These are phyloP conservation scores for Nectriaceae sp. DNA, from an alignment of 2,329 filamentous ascomycete genomes.

Conservation along the genomic window DNA sequence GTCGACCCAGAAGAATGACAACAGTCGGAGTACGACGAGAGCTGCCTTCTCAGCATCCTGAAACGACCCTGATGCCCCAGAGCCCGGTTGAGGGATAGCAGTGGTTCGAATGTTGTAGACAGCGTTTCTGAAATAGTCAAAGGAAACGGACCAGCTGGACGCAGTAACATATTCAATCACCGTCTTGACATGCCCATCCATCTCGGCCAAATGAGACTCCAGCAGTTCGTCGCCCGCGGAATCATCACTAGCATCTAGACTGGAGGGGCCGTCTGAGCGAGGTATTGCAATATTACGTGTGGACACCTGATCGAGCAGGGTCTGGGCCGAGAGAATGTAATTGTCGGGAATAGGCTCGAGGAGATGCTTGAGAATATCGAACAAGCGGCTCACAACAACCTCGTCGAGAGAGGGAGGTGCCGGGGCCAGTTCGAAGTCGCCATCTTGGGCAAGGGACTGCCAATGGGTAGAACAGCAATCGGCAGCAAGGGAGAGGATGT, in stretches of 20 bases:
- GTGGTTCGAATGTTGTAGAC: slow-evolving; percentile 53
- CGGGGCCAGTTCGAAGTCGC: slow-evolving; percentile 17
- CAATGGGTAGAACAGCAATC: slow-evolving; percentile 67
- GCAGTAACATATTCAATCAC: slow-evolving; percentile 67
- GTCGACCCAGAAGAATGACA: slow-evolving; percentile 67
- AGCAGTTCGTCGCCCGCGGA: slow-evolving; percentile 24
- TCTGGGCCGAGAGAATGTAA: slow-evolving; percentile 56
- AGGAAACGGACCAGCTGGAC: slow-evolving; percentile 61
- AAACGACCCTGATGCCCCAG: slow-evolving; percentile 36
- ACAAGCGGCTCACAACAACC: slow-evolving; percentile 53
- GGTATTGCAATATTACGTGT: slow-evolving; percentile 40
- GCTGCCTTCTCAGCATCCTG: slow-evolving; percentile 54
- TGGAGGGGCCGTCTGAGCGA: slow-evolving; percentile 22
- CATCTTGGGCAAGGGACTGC: slow-evolving; percentile 43
- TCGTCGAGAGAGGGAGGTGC: slow-evolving; percentile 48
- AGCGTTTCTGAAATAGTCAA: slow-evolving; percentile 58
- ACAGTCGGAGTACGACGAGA: slow-evolving; percentile 57
- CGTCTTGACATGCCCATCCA: slow-evolving; percentile 57
- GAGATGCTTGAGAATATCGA: slow-evolving; percentile 58
- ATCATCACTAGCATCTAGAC: slow-evolving; percentile 17
- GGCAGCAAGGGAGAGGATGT: slow-evolving; percentile 62
- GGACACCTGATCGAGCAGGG: slow-evolving; percentile 56
- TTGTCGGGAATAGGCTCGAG: slow-evolving; percentile 60
- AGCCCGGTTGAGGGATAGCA: slow-evolving; percentile 39
- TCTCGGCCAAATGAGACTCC: slow-evolving; percentile 42